phyloP scores from a whole-genome alignment of 2,329 filamentous ascomycete genomes.

The Amauroascus niger region DNA sequence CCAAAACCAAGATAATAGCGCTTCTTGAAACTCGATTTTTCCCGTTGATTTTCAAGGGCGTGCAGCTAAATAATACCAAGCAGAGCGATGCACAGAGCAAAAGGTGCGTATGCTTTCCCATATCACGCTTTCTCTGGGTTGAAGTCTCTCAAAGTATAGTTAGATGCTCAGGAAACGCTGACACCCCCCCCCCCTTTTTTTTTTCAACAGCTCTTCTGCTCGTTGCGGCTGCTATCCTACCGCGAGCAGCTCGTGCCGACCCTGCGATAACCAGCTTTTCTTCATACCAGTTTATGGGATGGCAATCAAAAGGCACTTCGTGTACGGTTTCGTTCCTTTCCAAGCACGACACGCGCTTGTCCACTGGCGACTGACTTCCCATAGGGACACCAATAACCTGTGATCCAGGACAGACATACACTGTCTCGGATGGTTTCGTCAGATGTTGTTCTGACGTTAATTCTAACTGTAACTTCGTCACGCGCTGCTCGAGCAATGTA shows the following conservation, averaged over 20 bases:
- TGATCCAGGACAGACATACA: constrained; percentile 5
- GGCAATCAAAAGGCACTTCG: constrained; percentile 5
- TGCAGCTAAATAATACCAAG: no score
- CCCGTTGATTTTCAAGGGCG: no score
- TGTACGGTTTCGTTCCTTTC: not conserved
- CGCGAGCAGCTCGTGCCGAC: not conserved
- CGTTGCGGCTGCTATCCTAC: not conserved
- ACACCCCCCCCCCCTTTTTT: not conserved
- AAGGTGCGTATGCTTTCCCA: no score
- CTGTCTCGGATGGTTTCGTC: constrained; percentile 5
- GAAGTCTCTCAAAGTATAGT: no score
- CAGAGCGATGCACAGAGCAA: no score
- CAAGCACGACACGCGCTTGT: not conserved
- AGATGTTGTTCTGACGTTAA: constrained; percentile 2
- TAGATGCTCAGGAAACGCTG: not conserved
- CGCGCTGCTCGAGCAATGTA: constrained; percentile 6
- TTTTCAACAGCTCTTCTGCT: not conserved
- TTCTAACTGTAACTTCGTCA: not conserved
- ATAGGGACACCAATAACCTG: constrained; percentile 9
- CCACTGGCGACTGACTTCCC: not conserved
- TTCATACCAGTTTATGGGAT: constrained; percentile 8
- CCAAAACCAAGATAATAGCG: no score
- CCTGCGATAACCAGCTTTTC: not conserved
- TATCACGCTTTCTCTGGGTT: no score
- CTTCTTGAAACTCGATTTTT: no score